Conservation (phyloP, 2,329 filamentous ascomycete genomes). For the Aureobasidium lini region DNA sequence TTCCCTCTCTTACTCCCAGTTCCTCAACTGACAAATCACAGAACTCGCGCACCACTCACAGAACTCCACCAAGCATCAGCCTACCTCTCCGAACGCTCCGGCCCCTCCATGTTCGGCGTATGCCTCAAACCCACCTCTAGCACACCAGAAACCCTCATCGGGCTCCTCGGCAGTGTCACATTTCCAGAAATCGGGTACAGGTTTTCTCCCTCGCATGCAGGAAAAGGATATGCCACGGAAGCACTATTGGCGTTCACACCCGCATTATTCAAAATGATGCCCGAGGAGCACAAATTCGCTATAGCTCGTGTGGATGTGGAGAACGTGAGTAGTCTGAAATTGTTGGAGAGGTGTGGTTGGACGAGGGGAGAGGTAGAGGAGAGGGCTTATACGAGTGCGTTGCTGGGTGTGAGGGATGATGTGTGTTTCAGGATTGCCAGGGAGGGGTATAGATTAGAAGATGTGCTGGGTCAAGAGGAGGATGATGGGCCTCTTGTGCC, state of each 20-base stretch:
- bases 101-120: constrained; percentile 6
- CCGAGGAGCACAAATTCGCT: background rate
- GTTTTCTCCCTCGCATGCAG: constrained; percentile 15
- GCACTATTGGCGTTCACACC: constrained; percentile 16
- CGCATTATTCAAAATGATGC: background rate
- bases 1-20: background rate
- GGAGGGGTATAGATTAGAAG: background rate
- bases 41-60: background rate
- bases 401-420: background rate
- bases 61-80: background rate
- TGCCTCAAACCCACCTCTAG: background rate
- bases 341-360: constrained; percentile 13
- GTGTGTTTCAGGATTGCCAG: constrained; percentile 2
- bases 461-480: background rate
- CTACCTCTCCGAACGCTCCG: background rate
- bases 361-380: background rate
- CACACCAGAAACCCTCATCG: constrained; percentile 13
- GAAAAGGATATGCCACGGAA: constrained; percentile 19
- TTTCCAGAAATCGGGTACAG: constrained; percentile 19
- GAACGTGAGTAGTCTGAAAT: constrained; percentile 4
- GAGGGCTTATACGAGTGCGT: background rate
- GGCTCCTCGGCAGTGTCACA: constrained; percentile 14
- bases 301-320: constrained; percentile 7
- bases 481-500: background rate
- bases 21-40: background rate